These are phyloP conservation scores for Cladophialophora yegresii DNA, from an alignment of 2,329 filamentous ascomycete genomes.

Conservation along the genomic window DNA sequence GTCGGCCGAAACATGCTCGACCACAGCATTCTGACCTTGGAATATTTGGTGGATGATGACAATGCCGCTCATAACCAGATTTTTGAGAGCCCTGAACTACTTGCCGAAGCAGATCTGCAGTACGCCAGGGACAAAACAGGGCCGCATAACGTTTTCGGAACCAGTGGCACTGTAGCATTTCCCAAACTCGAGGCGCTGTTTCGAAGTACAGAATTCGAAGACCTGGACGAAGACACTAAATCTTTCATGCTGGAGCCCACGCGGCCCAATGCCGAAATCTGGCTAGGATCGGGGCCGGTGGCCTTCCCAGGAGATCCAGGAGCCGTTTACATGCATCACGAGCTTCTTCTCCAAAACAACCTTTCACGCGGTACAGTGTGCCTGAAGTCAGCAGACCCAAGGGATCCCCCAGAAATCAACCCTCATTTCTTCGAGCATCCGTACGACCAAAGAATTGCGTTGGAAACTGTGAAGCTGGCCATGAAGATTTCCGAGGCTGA, in stretches of 20 bases:
- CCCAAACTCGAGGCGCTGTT: slow-evolving; percentile 11
- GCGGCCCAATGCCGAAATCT: slow-evolving; percentile 14
- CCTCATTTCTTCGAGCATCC: slow-evolving; percentile 56
- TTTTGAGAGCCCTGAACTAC: slow-evolving; percentile 8
- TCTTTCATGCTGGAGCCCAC: slow-evolving; percentile 7
- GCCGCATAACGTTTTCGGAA: slow-evolving; percentile 13
- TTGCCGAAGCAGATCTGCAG: slow-evolving; percentile 10
- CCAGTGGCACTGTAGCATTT: slow-evolving; percentile 15
- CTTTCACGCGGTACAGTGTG: slow-evolving; percentile 50
- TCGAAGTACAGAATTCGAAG: slow-evolving; percentile 1
- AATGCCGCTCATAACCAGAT: slow-evolving; percentile 16
- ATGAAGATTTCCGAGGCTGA: slow-evolving; percentile 29
- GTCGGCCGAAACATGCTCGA: slow-evolving; percentile 55
- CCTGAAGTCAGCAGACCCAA: slow-evolving; percentile 56
- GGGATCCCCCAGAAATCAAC: slow-evolving; percentile 55
- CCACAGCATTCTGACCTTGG: slow-evolving; percentile 37
- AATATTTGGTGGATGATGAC: slow-evolving; percentile 28
- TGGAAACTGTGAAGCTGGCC: slow-evolving; percentile 51
- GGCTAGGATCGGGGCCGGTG: slow-evolving; percentile 16
- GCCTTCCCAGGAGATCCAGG: background rate
- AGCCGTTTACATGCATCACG: slow-evolving; percentile 8
- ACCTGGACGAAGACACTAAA: background rate
- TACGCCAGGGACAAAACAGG: slow-evolving; percentile 17
- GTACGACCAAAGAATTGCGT: slow-evolving; percentile 56
- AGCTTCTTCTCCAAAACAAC: slow-evolving; percentile 15